phyloP scores from a whole-genome alignment of 768 basidiomycete genomes.

The Crepidotus variabilis region DNA sequence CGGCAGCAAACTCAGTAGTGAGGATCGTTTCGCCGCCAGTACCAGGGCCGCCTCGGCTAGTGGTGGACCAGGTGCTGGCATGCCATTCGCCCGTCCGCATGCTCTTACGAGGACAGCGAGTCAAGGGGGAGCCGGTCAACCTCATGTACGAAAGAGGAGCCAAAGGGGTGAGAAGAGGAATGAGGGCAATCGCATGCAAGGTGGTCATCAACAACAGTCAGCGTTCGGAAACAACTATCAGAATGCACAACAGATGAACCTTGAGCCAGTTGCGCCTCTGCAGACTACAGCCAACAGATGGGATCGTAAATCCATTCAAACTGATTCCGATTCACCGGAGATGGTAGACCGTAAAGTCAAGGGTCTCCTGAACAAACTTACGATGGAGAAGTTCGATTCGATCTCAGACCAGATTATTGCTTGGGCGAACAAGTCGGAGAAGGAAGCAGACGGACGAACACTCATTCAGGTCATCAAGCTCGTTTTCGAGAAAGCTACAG shows the following conservation, averaged over 20 bases:
- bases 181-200: conserved; percentile 43
- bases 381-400: conserved; percentile 94
- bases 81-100: conserved; percentile 52
- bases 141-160: conserved; percentile 65
- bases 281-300: conserved; percentile 81
- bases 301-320: conserved; percentile 51
- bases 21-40: conserved; percentile 56
- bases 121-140: conserved; percentile 52
- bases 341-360: conserved; percentile 93
- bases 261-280: conserved; percentile 77
- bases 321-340: conserved; percentile 72
- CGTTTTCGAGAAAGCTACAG: conserved; percentile 96
- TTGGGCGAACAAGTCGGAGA: conserved; percentile 92
- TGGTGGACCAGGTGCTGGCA: conserved; percentile 33
- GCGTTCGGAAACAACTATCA: conserved; percentile 28
- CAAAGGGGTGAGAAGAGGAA: conserved; percentile 82
- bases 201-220: conserved; percentile 35
- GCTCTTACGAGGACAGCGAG: conserved; percentile 69
- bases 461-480: conserved; percentile 95
- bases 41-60: conserved; percentile 55
- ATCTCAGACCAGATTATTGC: conserved; percentile 93
- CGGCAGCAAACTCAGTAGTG: conserved; percentile 58
- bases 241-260: conserved; percentile 23
- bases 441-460: conserved; percentile 90
- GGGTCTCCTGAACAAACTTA: conserved; percentile 88